A percentile compares a stretch with the other conserved stretches of the same genome.
phyloP scores from a whole-genome alignment of 306 rosid genomes.

The Vigna radiata region DNA sequence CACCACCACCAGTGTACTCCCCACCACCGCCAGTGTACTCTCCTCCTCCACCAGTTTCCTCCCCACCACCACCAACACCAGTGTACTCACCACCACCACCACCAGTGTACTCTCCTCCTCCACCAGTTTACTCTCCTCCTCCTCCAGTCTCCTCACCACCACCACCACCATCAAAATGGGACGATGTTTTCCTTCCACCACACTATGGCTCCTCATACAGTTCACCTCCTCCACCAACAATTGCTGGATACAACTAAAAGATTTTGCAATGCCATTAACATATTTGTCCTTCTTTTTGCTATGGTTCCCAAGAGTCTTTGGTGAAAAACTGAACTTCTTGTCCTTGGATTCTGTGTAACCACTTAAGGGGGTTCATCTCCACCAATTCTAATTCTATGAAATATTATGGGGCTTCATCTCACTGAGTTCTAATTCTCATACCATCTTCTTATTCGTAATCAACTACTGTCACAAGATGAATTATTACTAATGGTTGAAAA shows the following conservation, averaged over 20 bases:
- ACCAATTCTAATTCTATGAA: no score
- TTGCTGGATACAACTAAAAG: slow-evolving; percentile 58
- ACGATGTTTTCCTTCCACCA: slow-evolving; percentile 56
- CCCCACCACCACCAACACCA: slow-evolving; percentile 21
- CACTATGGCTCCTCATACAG: slow-evolving; percentile 52
- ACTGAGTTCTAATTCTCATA: no score
- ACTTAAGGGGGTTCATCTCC: background rate
- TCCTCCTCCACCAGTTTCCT: slow-evolving; percentile 1
- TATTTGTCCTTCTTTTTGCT: slow-evolving; percentile 11
- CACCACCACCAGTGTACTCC: slow-evolving; percentile 2
- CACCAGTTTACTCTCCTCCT: background rate
- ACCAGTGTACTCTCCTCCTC: background rate
- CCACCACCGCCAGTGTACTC: slow-evolving; percentile 2
- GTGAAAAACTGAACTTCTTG: background rate
- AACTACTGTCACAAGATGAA: no score
- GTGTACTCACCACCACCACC: slow-evolving; percentile 44
- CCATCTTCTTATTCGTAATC: no score
- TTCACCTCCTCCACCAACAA: slow-evolving; percentile 77
- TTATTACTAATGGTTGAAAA: no score
- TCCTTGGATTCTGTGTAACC: background rate
- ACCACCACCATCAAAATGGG: slow-evolving; percentile 41
- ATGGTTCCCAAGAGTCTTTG: background rate
- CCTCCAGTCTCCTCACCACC: slow-evolving; percentile 1
- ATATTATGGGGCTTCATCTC: background rate
- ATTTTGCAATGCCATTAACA: slow-evolving; percentile 18